Evolutionary conservation across 345 rosid species (phyloP).

Genomic region (Populus nigra): DNA sequence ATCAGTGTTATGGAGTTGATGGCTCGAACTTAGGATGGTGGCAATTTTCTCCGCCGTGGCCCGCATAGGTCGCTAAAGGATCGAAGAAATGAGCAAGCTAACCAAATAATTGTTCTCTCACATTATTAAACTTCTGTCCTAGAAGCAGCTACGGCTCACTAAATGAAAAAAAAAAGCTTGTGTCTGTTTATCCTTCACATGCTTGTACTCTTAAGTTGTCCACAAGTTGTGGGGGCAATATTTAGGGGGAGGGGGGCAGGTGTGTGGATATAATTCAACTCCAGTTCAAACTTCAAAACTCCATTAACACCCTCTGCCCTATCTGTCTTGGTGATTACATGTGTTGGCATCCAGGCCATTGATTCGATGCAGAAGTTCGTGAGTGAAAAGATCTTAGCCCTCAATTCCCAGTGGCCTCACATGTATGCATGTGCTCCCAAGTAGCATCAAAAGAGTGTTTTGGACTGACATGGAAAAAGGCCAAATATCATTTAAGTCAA

Average conservation of each 20-base stretch:
- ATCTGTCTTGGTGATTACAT: neutral
- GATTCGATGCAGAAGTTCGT: neutral
- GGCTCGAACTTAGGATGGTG: constrained; percentile 27
- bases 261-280: neutral
- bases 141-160: constrained; percentile 9
- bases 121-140: neutral
- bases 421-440: constrained; percentile 62
- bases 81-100: constrained; percentile 1
- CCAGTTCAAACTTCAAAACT: constrained; percentile 4
- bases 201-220: constrained; percentile 11
- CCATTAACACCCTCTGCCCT: neutral
- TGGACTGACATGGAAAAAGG: constrained; percentile 47
- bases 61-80: constrained; percentile 9
- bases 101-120: neutral
- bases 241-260: too few species aligned
- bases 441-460: constrained; percentile 47
- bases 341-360: constrained; percentile 10
- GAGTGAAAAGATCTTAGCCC: constrained; percentile 31
- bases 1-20: constrained; percentile 31
- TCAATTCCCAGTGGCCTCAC: constrained; percentile 38
- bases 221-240: neutral
- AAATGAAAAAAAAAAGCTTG: neutral
- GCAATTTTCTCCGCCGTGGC: constrained; percentile 23
- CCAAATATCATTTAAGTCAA: constrained; percentile 41
- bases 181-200: constrained; percentile 5